A percentile compares a stretch with the other conserved stretches of the same genome.
These are phyloP conservation scores for Gossypium schwendimanii DNA, from an alignment of 441 rosid species.

Conservation along the genomic window DNA sequence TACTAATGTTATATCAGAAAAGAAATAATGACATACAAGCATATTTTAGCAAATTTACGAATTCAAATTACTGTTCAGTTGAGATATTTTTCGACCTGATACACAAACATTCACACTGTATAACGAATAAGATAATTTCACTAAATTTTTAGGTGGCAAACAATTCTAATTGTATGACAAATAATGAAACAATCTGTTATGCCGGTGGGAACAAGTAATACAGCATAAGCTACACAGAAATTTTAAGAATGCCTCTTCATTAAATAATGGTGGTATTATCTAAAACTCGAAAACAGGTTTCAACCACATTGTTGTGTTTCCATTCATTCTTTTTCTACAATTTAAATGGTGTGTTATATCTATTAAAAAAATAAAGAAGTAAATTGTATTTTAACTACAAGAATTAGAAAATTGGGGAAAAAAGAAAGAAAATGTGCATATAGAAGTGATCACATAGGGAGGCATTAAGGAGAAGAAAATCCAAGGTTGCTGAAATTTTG, in stretches of 20 bases:
- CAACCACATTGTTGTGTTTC: neutral
- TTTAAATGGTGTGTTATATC: neutral
- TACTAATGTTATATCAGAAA: neutral
- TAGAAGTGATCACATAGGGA: neutral
- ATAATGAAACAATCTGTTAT: neutral
- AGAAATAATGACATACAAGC: neutral
- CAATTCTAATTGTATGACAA: conserved; percentile 1
- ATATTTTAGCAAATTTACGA: neutral
- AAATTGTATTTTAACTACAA: neutral
- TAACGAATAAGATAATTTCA: neutral
- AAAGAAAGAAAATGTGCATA: neutral
- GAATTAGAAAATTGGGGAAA: neutral
- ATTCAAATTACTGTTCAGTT: neutral
- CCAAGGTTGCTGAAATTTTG: neutral
- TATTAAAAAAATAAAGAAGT: neutral
- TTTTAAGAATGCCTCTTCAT: neutral
- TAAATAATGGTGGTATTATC: neutral
- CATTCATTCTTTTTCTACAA: neutral
- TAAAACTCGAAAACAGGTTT: neutral
- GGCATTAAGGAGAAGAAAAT: neutral
- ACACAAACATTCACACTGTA: neutral
- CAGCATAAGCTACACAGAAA: neutral
- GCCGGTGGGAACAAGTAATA: neutral
- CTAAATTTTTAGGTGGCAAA: neutral
- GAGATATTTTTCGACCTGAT: neutral